Base-by-base conservation (phyloP, 2,329 filamentous ascomycete genomes). In the Coniochaeta ligniaria region DNA sequence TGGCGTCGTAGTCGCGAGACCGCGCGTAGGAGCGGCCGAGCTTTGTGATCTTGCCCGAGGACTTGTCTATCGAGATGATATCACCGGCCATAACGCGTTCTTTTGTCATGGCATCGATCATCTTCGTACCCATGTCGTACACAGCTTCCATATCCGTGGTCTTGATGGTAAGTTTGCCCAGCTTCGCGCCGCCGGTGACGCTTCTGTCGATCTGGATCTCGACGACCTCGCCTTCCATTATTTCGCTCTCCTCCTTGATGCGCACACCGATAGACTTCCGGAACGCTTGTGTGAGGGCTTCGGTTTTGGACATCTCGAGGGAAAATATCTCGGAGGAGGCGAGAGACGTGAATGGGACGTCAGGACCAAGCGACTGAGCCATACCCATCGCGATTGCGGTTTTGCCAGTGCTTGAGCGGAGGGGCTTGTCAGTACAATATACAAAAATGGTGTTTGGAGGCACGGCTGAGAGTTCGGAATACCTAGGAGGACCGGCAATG, bases 21-120 rank as follows among this genome's bases (percentile, higher is more conserved):
- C 94, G 87, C 22, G 95, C 93, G 75, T 95, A 99, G 33, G 92
- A 97, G 60, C 95, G 88, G 61, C 95, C 95, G 24, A 99, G 85
- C 77, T 98, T 99, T 60, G 92, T 96, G 73, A 99, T 98, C 76
- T 97, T 96, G 66, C 95, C 95, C 1, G 92, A 96, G 0, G 94
- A 93, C 79, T 99, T 99, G 81, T 99, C 95, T 68, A 99, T 98
- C 61, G 91, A 96, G 70, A 99, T 96, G 67, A 99, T 95, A 73
- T 99, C 95, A 68, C 95, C 95, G 5, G 95, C 95, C 88, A 98
- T 96, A 66, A 99, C 92, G 70, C 96, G 94, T 80, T 99, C 95
- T 78, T 98, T 98, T 67, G 93, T 97, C 92, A 99, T 97, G 66
- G 92, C 92, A 73, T 99, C 95, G 67, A 99, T 99, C 95, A 99